A percentile compares a stretch with the other conserved stretches of the same genome.
Evolutionary conservation across 768 basidiomycete genomes (phyloP).

Genomic region (Mycena albidolilacea): DNA sequence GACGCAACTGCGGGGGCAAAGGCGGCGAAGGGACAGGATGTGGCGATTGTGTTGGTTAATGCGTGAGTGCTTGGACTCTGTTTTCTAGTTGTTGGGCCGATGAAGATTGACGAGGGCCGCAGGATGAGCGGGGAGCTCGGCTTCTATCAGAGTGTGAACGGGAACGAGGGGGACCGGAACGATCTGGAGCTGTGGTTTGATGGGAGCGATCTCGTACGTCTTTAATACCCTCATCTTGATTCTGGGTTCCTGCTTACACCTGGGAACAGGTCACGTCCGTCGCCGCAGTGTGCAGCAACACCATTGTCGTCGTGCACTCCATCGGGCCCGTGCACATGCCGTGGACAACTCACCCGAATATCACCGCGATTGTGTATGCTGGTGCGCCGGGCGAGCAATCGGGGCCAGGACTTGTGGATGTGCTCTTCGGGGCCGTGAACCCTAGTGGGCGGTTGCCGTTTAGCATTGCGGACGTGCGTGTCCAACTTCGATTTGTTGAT

Average conservation of each 20-base stretch:
- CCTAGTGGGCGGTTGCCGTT: constrained; percentile 82
- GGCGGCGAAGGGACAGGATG: constrained; percentile 65
- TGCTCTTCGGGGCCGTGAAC: constrained; percentile 84
- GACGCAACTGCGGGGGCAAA: constrained; percentile 54
- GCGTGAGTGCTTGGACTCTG: constrained; percentile 52
- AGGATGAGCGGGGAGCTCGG: constrained; percentile 69
- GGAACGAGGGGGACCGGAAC: constrained; percentile 73
- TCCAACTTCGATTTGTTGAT: constrained; percentile 63
- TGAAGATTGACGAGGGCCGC: constrained; percentile 37
- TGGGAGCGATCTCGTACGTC: constrained; percentile 62
- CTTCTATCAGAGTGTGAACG: constrained; percentile 72
- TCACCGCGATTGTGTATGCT: constrained; percentile 72
- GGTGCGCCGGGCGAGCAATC: constrained; percentile 81
- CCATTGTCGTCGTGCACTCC: constrained; percentile 84
- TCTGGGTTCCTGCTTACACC: constrained; percentile 49
- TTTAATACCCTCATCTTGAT: too few species aligned
- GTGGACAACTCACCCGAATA: constrained; percentile 85
- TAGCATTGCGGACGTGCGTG: constrained; percentile 76
- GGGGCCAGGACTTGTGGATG: constrained; percentile 82
- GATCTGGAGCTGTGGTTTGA: constrained; percentile 72
- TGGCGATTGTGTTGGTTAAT: constrained; percentile 74
- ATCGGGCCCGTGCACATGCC: constrained; percentile 82
- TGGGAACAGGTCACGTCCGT: constrained; percentile 63
- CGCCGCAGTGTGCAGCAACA: constrained; percentile 80
- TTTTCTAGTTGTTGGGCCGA: constrained; percentile 48